Evolutionary conservation across 768 basidiomycete species (phyloP).

Genomic region (Calvatia gigantea): DNA sequence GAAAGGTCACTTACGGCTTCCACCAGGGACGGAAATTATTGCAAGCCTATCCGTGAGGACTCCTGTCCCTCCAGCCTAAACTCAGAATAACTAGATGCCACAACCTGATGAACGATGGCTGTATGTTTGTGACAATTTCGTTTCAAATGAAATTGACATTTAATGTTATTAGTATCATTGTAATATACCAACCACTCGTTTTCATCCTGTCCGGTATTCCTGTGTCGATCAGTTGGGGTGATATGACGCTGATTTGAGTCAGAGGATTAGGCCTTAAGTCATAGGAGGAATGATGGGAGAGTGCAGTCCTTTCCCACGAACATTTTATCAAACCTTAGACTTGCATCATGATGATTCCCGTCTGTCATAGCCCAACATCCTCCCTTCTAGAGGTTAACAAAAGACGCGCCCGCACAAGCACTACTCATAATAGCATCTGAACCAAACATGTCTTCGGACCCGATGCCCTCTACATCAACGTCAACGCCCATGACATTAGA

Average conservation of each 20-base stretch:
- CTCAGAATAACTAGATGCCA: too few species aligned
- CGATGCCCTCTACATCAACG: constrained; percentile 8
- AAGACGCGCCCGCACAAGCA: not conserved
- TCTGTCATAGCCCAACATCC: not conserved
- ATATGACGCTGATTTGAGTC: too few species aligned
- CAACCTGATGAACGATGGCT: not conserved
- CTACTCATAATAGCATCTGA: not conserved
- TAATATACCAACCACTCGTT: not conserved
- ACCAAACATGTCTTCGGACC: not conserved
- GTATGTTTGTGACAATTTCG: not conserved
- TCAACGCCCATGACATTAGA: constrained; percentile 9
- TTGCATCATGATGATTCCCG: not conserved
- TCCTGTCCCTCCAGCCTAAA: too few species aligned
- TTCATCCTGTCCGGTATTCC: too few species aligned
- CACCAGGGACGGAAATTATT: not conserved
- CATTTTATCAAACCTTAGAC: not conserved
- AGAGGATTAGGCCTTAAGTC: too few species aligned
- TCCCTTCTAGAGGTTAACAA: not conserved
- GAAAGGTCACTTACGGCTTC: not conserved
- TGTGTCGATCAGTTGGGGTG: too few species aligned
- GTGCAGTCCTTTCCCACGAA: constrained; percentile 2
- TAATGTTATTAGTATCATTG: not conserved
- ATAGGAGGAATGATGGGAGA: not conserved
- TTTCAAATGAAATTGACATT: not conserved
- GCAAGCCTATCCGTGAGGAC: too few species aligned